Conservation (phyloP, 768 basidiomycete genomes). For the Gloeopeniophorella convolvens region DNA sequence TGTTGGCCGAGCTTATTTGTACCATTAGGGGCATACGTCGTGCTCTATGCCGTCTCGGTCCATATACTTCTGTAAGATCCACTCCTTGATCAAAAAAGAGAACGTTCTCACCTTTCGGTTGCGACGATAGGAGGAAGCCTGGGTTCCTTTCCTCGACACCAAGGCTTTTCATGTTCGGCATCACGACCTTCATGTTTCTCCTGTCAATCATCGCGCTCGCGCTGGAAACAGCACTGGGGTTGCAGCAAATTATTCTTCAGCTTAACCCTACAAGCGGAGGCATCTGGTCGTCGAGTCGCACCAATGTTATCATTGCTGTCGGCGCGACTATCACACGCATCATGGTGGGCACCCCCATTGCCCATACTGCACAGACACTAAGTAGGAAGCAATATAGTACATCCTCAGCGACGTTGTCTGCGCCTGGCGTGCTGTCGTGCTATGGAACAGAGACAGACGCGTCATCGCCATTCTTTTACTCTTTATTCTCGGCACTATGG, state of each 20-base stretch:
- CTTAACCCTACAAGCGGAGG: conserved; percentile 2
- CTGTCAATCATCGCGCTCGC: conserved; percentile 8
- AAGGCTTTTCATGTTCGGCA: conserved; percentile 9
- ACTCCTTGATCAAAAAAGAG: not conserved
- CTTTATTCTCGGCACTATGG: conserved; percentile 3
- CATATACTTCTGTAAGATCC: conserved; percentile 12
- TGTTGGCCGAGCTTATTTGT: too few relatives aligned
- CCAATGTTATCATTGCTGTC: conserved; percentile 1
- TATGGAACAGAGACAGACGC: conserved; percentile 11
- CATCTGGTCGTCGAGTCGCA: not conserved
- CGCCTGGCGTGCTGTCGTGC: conserved; percentile 14
- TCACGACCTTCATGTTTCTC: conserved; percentile 13
- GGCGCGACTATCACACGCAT: conserved; percentile 1
- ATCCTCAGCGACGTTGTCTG: conserved; percentile 14
- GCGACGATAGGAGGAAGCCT: not conserved
- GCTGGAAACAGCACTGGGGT: conserved; percentile 4
- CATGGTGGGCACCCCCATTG: not conserved
- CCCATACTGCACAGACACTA: not conserved
- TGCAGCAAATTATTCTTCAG: conserved; percentile 4
- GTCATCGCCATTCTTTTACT: conserved; percentile 11
- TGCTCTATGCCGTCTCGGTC: conserved; percentile 5
- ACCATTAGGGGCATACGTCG: conserved; percentile 1
- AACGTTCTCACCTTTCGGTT: not conserved
- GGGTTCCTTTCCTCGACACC: conserved; percentile 9
- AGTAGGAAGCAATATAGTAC: not conserved